These are phyloP conservation scores for Sporothrix pallida DNA, from an alignment of 2,329 filamentous ascomycete genomes.

Conservation along the genomic window DNA sequence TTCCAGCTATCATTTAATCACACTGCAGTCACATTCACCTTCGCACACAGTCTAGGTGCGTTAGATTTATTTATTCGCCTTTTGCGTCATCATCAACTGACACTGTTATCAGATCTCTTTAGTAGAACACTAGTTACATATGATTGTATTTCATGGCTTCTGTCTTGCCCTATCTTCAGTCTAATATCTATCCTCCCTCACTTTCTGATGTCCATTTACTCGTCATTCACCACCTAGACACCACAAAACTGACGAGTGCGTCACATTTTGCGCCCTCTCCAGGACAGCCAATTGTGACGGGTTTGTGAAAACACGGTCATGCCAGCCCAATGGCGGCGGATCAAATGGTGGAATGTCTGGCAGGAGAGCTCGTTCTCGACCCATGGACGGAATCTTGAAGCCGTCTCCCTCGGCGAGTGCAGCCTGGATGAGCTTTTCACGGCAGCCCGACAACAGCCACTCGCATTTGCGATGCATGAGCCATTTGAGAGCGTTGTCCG, in stretches of 20 bases:
- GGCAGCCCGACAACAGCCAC: conserved; percentile 36
- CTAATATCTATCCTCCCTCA: too few relatives aligned
- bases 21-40: too few relatives aligned
- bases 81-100: too few relatives aligned
- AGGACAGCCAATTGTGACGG: conserved; percentile 30
- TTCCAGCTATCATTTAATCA: too few relatives aligned
- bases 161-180: neutral
- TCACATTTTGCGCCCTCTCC: neutral
- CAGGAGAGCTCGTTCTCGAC: neutral
- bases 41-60: too few relatives aligned
- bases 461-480: conserved; percentile 33
- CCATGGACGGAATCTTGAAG: neutral
- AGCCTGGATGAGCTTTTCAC: conserved; percentile 33
- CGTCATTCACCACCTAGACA: conserved; percentile 24
- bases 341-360: conserved; percentile 37
- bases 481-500: conserved; percentile 21
- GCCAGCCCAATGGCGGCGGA: conserved; percentile 30
- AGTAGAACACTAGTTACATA: too few relatives aligned
- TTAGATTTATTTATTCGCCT: too few relatives aligned
- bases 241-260: conserved; percentile 34
- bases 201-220: conserved; percentile 40
- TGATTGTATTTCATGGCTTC: too few relatives aligned
- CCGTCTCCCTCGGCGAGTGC: neutral
- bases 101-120: too few relatives aligned
- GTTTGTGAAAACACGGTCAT: conserved; percentile 33